Base-by-base conservation (phyloP, 2,329 filamentous ascomycete species). In the Fusarium sp. region DNA sequence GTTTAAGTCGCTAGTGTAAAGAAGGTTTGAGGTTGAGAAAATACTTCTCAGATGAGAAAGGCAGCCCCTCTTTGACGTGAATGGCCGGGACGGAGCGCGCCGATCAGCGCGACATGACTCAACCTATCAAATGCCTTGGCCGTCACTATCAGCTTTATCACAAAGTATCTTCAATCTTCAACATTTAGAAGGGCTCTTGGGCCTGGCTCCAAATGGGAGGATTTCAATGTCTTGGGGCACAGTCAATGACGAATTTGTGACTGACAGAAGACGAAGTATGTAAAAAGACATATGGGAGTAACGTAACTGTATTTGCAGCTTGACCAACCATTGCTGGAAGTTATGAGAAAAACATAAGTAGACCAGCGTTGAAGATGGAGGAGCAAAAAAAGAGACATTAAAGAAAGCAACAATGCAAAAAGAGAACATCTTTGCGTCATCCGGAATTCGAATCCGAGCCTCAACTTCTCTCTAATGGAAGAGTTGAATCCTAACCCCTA, bases 401-500 rank as follows among this genome's bases (percentile, higher is more conserved):
- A n/a, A n/a, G n/a, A n/a, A n/a, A n/a, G n/a, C n/a, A n/a, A n/a
- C n/a, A n/a, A n/a, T 29, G 9, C 11, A 46, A 27, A 55, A 63
- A 49, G 25, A 23, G 6, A 27, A 3, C 3, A 1, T 18, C 18
- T 14, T 2, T 63, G 62, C 62, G 62, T 64, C 62, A 64, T 64
- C 62, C 62, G 59, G 62, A 62, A 64, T 64, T 62, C 62, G 59
- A 64, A 64, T 62, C 62, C 59, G 62, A 64, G 62, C 62, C 62
- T 63, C 62, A 64, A 64, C 62, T 63, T 63, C 62, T 64, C 62
- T 34, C 59, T 49, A 51, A 29, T 63, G 59, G 59, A 64, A 64
- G 62, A 64, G 62, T 64, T 63, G 59, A 64, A 64, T 64, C 59
- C 62, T 63, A 63, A 64, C 62, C 60, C 60, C 62, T 64, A 64